These are phyloP conservation scores for Candida odintsovae DNA, from an alignment of 805 yeast genomes.

Conservation along the genomic window DNA sequence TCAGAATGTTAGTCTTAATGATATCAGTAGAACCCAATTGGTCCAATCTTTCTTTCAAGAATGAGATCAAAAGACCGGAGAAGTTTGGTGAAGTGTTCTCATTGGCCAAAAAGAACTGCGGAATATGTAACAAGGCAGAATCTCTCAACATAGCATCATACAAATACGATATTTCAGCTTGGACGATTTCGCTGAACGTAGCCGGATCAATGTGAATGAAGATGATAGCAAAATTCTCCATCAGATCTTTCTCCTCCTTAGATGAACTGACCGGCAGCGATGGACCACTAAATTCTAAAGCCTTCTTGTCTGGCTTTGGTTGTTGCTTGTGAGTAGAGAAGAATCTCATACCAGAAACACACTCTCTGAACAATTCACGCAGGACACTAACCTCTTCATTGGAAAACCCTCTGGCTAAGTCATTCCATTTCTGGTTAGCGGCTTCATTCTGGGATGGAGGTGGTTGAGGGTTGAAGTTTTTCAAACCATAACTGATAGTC, in stretches of 20 bases:
- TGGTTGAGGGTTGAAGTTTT: slow-evolving; percentile 84
- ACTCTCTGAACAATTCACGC: slow-evolving; percentile 74
- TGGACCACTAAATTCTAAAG: slow-evolving; percentile 56
- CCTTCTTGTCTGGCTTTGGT: slow-evolving; percentile 19
- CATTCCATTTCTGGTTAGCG: slow-evolving; percentile 66
- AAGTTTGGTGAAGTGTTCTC: slow-evolving; percentile 93
- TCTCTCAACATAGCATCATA: slow-evolving; percentile 76
- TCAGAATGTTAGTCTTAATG: slow-evolving; percentile 71
- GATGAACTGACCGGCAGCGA: slow-evolving; percentile 80
- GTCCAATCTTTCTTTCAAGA: slow-evolving; percentile 64
- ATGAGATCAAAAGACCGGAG: slow-evolving; percentile 74
- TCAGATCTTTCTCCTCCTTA: slow-evolving; percentile 88
- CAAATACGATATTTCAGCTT: slow-evolving; percentile 69
- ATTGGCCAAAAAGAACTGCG: slow-evolving; percentile 89
- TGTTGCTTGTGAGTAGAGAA: slow-evolving; percentile 43
- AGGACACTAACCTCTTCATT: slow-evolving; percentile 79
- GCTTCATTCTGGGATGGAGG: slow-evolving; percentile 41
- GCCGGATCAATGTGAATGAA: slow-evolving; percentile 94
- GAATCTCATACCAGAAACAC: slow-evolving; percentile 72
- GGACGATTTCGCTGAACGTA: slow-evolving; percentile 88
- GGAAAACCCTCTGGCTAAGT: slow-evolving; percentile 76
- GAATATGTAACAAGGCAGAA: slow-evolving; percentile 82
- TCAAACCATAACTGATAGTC: slow-evolving; percentile 83
- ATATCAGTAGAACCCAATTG: slow-evolving; percentile 79
- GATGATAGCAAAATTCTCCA: slow-evolving; percentile 93